Evolutionary conservation across 768 basidiomycete genomes (phyloP).

Genomic region (Agaricus subrufescens): DNA sequence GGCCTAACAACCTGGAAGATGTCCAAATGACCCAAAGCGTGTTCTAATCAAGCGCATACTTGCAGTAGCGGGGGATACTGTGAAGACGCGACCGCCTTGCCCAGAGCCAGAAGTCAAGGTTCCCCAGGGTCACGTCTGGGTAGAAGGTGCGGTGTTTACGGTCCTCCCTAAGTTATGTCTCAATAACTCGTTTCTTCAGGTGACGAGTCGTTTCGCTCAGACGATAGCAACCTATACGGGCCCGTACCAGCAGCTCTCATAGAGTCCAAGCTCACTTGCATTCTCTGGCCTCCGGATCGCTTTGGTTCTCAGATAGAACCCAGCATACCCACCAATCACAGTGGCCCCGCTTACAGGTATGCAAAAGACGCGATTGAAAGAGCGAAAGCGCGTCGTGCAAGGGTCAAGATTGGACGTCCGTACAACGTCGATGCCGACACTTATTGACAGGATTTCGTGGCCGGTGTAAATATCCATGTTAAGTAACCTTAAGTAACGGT

Average conservation of each 20-base stretch:
- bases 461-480: neutral
- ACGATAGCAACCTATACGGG: slow-evolving; percentile 72
- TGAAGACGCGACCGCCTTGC: slow-evolving; percentile 68
- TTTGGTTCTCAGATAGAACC: slow-evolving; percentile 28
- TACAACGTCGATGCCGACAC: slow-evolving; percentile 6
- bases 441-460: neutral
- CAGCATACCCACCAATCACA: slow-evolving; percentile 9
- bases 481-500: neutral
- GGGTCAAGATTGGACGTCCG: slow-evolving; percentile 24
- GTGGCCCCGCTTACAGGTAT: slow-evolving; percentile 21
- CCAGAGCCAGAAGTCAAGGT: slow-evolving; percentile 48
- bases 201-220: slow-evolving; percentile 60
- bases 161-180: neutral
- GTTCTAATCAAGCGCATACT: slow-evolving; percentile 64
- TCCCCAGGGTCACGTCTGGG: slow-evolving; percentile 66
- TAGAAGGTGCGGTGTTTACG: slow-evolving; percentile 49
- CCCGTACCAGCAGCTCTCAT: slow-evolving; percentile 49
- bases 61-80: slow-evolving; percentile 56
- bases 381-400: slow-evolving; percentile 30
- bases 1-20: slow-evolving; percentile 32
- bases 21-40: slow-evolving; percentile 49
- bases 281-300: slow-evolving; percentile 50
- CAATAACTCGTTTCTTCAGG: slow-evolving; percentile 28
- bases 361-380: slow-evolving; percentile 35
- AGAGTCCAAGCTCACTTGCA: slow-evolving; percentile 42